Percentiles rank a stretch among this genome's conserved stretches.
Conservation (phyloP, 2,329 filamentous ascomycete species). For the Xylariales sp. region DNA sequence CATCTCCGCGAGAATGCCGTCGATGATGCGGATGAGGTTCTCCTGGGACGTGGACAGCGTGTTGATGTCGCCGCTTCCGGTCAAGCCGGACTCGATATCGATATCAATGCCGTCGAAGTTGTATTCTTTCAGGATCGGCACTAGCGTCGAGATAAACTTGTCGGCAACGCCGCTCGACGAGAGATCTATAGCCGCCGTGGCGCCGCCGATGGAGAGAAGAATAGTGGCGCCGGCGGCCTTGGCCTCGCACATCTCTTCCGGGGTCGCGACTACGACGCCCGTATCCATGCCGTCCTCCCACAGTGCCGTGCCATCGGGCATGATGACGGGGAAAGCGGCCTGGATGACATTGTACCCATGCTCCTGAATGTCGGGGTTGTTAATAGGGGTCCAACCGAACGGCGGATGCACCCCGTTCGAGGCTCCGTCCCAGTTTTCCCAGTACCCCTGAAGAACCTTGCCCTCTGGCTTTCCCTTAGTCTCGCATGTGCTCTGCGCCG, state of each 20-base stretch:
- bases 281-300: slow-evolving; percentile 53
- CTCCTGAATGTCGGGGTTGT: slow-evolving; percentile 45
- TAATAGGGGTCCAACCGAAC: slow-evolving; percentile 52
- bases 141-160: slow-evolving; percentile 51
- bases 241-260: slow-evolving; percentile 51
- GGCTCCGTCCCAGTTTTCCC: slow-evolving; percentile 54
- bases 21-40: slow-evolving; percentile 53
- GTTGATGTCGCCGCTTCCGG: slow-evolving; percentile 48
- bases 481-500: slow-evolving; percentile 43
- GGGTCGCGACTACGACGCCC: slow-evolving; percentile 47
- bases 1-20: slow-evolving; percentile 56
- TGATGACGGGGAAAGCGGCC: slow-evolving; percentile 52
- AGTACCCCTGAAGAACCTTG: slow-evolving; percentile 52
- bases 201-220: slow-evolving; percentile 52
- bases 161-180: slow-evolving; percentile 50
- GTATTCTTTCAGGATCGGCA: slow-evolving; percentile 51
- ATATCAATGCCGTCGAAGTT: slow-evolving; percentile 55
- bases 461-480: slow-evolving; percentile 51
- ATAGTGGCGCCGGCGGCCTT: slow-evolving; percentile 52
- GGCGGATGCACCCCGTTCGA: slow-evolving; percentile 50
- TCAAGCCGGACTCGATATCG: slow-evolving; percentile 51
- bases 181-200: slow-evolving; percentile 51
- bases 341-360: slow-evolving; percentile 53
- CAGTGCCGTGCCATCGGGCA: slow-evolving; percentile 49
- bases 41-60: slow-evolving; percentile 49